Evolutionary conservation across 2,329 filamentous ascomycete genomes (phyloP).

Genomic region (Neocatenulostroma microsporum): DNA sequence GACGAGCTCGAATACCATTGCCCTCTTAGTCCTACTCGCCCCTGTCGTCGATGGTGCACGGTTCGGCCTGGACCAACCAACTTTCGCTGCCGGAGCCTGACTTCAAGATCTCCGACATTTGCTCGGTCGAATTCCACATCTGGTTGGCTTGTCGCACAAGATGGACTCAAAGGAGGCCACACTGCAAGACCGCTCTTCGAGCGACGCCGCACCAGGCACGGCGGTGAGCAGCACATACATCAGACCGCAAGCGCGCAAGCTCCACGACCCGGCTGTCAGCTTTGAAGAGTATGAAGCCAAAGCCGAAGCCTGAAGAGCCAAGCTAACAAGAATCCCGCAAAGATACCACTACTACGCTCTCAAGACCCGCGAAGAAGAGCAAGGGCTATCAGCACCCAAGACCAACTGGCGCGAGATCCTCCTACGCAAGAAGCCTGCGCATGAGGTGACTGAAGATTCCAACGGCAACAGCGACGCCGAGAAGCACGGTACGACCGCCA

Average conservation of each 20-base stretch:
- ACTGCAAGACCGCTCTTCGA: too few relatives aligned
- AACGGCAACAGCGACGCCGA: constrained; percentile 5
- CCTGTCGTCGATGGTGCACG: too few relatives aligned
- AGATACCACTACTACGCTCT: constrained; percentile 22
- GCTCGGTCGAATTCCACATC: too few relatives aligned
- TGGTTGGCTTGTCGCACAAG: too few relatives aligned
- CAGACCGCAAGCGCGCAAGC: constrained; percentile 23
- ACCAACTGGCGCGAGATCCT: constrained; percentile 15
- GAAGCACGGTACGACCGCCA: constrained; percentile 9
- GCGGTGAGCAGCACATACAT: constrained; percentile 12
- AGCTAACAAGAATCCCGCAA: too few relatives aligned
- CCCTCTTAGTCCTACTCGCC: too few relatives aligned
- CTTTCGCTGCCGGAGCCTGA: too few relatives aligned
- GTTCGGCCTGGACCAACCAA: too few relatives aligned
- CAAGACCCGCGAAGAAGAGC: constrained; percentile 17
- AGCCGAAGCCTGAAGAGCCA: too few relatives aligned
- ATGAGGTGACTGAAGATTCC: constrained; percentile 5
- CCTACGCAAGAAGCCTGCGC: constrained; percentile 11
- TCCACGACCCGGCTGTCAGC: constrained; percentile 20
- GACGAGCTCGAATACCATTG: too few relatives aligned
- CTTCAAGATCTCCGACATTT: too few relatives aligned
- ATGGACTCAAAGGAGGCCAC: background rate
- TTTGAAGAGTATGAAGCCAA: too few relatives aligned
- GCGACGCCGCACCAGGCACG: background rate
- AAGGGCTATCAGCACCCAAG: constrained; percentile 10